phyloP scores from a whole-genome alignment of 2,329 filamentous ascomycete genomes.

The Colletotrichum kahawae region DNA sequence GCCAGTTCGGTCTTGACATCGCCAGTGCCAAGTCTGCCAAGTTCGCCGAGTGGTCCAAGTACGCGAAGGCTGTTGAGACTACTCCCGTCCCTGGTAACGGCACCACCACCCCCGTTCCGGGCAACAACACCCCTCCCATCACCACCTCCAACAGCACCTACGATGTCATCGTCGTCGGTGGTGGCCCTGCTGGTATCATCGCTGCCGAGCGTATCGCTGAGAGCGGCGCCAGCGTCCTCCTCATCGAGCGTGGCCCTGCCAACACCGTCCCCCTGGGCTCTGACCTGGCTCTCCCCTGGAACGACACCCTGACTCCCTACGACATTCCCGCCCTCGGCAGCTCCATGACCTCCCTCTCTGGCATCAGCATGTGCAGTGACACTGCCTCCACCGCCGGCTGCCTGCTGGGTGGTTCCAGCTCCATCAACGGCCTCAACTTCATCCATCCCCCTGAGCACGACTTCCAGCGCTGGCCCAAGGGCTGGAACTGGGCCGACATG shows the following conservation, averaged over 20 bases:
- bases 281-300: slow-evolving; percentile 33
- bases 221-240: slow-evolving; percentile 38
- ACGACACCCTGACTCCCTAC: slow-evolving; percentile 33
- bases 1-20: slow-evolving; percentile 38
- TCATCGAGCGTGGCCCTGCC: slow-evolving; percentile 41
- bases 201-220: slow-evolving; percentile 40
- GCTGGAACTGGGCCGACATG: slow-evolving; percentile 33
- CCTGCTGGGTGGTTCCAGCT: slow-evolving; percentile 40
- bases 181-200: slow-evolving; percentile 39
- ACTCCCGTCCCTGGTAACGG: slow-evolving; percentile 8
- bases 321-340: slow-evolving; percentile 33
- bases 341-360: slow-evolving; percentile 23
- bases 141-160: slow-evolving; percentile 37
- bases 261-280: slow-evolving; percentile 37
- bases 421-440: slow-evolving; percentile 38
- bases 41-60: slow-evolving; percentile 17
- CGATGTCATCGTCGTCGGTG: slow-evolving; percentile 44
- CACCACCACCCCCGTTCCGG: slow-evolving; percentile 17
- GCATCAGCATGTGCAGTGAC: slow-evolving; percentile 38
- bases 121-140: slow-evolving; percentile 27
- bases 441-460: slow-evolving; percentile 34
- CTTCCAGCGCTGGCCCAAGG: slow-evolving; percentile 34
- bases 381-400: slow-evolving; percentile 39
- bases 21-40: slow-evolving; percentile 36
- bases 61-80: slow-evolving; percentile 1